These are phyloP conservation scores for Aspergillus incahuasiensis DNA, from an alignment of 495 filamentous ascomycete genomes.

Conservation along the genomic window DNA sequence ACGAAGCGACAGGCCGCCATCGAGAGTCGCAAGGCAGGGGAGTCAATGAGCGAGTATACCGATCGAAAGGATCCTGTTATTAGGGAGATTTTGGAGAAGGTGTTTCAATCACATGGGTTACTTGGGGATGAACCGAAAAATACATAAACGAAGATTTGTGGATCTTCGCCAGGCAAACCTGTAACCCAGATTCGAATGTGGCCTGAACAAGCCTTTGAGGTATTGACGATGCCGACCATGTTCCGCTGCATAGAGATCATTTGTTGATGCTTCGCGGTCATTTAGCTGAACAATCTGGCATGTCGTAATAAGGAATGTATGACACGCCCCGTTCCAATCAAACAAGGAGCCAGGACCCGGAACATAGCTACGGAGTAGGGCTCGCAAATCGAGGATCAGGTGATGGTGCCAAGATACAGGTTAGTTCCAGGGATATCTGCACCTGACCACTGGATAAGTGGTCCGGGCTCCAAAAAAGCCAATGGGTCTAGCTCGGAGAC, in stretches of 20 bases:
- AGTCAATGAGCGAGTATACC: constrained; percentile 35
- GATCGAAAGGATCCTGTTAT: constrained; percentile 37
- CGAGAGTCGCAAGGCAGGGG: constrained; percentile 24
- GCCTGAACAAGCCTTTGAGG: background rate
- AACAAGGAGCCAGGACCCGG: background rate
- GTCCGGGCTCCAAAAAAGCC: background rate
- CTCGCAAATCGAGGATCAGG: background rate
- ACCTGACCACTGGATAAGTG: background rate
- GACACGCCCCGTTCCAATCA: too few species aligned
- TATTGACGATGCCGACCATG: background rate
- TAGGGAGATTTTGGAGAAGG: constrained; percentile 34
- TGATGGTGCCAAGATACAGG: background rate
- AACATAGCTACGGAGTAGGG: background rate
- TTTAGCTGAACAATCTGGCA: background rate
- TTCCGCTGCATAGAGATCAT: background rate
- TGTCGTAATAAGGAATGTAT: background rate
- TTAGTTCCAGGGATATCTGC: background rate
- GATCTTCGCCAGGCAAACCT: background rate
- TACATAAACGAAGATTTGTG: background rate
- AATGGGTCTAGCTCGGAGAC: background rate
- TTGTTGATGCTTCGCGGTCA: background rate
- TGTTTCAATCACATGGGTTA: constrained; percentile 14
- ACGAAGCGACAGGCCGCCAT: constrained; percentile 36
- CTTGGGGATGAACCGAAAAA: background rate
- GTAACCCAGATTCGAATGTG: background rate